These are phyloP conservation scores for Golubevia sp. DNA, from an alignment of 1,284 basidiomycete species.

Conservation along the genomic window DNA sequence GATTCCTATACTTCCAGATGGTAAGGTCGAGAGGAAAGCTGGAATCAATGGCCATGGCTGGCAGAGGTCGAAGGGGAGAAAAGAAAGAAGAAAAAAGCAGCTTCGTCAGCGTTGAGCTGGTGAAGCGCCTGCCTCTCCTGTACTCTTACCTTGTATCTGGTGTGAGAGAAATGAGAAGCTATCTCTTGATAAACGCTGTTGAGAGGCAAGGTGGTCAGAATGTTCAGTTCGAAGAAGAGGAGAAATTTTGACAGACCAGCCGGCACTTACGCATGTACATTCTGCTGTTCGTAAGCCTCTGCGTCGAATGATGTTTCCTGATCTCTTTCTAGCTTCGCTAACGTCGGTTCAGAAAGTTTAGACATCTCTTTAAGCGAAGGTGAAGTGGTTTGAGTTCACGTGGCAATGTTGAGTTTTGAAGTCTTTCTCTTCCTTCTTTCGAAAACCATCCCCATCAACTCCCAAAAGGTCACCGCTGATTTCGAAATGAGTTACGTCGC, in stretches of 20 bases:
- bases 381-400: too few species aligned
- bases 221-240: too few species aligned
- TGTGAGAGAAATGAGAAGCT: slow-evolving; percentile 87
- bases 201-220: too few species aligned
- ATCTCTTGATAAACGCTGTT: slow-evolving; percentile 93
- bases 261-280: slow-evolving; percentile 56
- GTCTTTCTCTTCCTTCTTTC: background rate
- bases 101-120: too few species aligned
- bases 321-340: too few species aligned
- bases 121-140: too few species aligned
- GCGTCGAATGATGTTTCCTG: slow-evolving; percentile 14
- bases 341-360: too few species aligned
- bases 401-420: background rate
- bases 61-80: slow-evolving; percentile 6
- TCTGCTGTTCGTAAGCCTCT: slow-evolving; percentile 44
- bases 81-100: slow-evolving; percentile 5
- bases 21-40: slow-evolving; percentile 75
- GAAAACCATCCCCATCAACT: background rate
- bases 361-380: too few species aligned
- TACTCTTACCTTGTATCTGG: slow-evolving; percentile 81
- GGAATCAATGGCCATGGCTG: slow-evolving; percentile 92
- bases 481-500: slow-evolving; percentile 97
- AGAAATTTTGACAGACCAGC: too few species aligned
- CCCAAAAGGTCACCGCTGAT: slow-evolving; percentile 65
- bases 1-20: slow-evolving; percentile 80